Evolutionary conservation across 495 filamentous ascomycete species (phyloP).

Genomic region (Aspergillus wentii): DNA sequence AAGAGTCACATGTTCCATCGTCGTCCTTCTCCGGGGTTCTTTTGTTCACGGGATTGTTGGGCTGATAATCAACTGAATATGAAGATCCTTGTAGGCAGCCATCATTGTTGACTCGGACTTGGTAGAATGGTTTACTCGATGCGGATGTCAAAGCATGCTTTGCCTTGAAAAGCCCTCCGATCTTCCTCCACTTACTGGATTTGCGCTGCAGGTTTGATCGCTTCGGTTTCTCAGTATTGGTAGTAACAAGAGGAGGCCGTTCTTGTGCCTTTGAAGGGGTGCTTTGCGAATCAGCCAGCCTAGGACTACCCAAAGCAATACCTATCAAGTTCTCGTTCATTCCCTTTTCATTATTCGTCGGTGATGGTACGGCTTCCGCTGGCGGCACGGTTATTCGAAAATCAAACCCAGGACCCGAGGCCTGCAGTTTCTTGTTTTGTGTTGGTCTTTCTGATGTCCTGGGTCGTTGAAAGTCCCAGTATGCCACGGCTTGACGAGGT

Average conservation of each 20-base stretch:
- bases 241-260: slow-evolving; percentile 12
- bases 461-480: slow-evolving; percentile 21
- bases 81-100: slow-evolving; percentile 13
- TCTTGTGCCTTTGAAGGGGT: slow-evolving; percentile 18
- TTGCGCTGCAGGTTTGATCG: slow-evolving; percentile 31
- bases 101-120: slow-evolving; percentile 8
- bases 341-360: slow-evolving; percentile 5
- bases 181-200: slow-evolving; percentile 53
- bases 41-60: not conserved
- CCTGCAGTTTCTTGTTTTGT: slow-evolving; percentile 12
- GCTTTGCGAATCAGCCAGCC: slow-evolving; percentile 22
- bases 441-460: slow-evolving; percentile 14
- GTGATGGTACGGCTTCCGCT: slow-evolving; percentile 17
- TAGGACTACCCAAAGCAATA: slow-evolving; percentile 51
- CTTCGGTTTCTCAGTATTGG: slow-evolving; percentile 7
- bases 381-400: slow-evolving; percentile 31
- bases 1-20: not conserved
- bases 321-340: slow-evolving; percentile 40
- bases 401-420: slow-evolving; percentile 25
- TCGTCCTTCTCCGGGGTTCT: not conserved
- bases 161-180: slow-evolving; percentile 46
- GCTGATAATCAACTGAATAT: slow-evolving; percentile 15
- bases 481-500: slow-evolving; percentile 7
- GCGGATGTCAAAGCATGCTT: slow-evolving; percentile 31
- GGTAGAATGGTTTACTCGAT: slow-evolving; percentile 18